Base-by-base conservation (phyloP, 306 rosid species). In the Sindora glabra region DNA sequence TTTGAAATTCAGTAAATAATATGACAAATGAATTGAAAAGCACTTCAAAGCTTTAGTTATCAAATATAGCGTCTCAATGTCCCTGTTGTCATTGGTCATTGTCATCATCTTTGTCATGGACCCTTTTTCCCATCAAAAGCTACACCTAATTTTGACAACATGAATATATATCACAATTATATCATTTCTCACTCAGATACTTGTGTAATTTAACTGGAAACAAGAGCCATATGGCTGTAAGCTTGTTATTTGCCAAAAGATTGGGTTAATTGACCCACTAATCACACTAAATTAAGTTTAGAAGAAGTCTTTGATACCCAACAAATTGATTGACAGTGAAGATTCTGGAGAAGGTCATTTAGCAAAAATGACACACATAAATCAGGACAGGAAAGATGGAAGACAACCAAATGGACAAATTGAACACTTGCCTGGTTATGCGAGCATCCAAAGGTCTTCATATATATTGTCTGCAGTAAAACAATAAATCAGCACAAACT, bases 381-480 rank as follows among this genome's bases (percentile, higher is more conserved):
- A n/a, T n/a, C n/a, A n/a, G n/a, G n/a, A n/a, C n/a, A n/a, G n/a
- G n/a, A n/a, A n/a, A n/a, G n/a, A 29, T 4, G 34, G 2, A 16
- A 27, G 27, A 0, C 3, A 27, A 56, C 10, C 1, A 24, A 15
- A 10, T 27, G 50, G n/a, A 58, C 39, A 59, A 1, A 4, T 15
- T 16, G 26, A 40, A 24, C 16, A 41, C 62, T 30, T 62, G 47
- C 97, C 89, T 89, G 97, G 65, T 90, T 90, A 69, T 90, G 97
- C 9, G 97, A 90, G 75, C 97, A 90, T 25, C 97, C 97, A 56
- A 90, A 90, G 51, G 97, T 90, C 74, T 90, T 90, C 15, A 90
- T 85, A 73, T 56, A 90, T 42, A 90, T 90, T 22, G 86, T 78
- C 94, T 89, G 79, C 65, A 22, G 40, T 24, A 74, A n/a, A n/a